A percentile compares a stretch with the other conserved stretches of the same genome.
Evolutionary conservation across 163 green algal genomes (phyloP).

Genomic region (Scenedesmus sp.): DNA sequence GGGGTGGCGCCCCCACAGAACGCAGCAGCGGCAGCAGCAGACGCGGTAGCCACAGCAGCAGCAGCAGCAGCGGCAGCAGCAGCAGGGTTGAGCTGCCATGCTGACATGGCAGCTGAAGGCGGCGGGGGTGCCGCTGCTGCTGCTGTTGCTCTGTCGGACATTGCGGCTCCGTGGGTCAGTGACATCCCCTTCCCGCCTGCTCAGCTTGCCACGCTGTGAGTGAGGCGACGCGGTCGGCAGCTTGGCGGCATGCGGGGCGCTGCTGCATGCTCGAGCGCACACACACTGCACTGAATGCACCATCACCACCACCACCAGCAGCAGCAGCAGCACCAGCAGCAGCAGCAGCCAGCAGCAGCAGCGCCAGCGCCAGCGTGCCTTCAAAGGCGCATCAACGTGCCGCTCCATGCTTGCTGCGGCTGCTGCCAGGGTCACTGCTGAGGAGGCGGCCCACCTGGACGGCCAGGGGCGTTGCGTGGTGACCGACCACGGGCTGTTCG

Average conservation of each 20-base stretch:
- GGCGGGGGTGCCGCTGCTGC: neutral
- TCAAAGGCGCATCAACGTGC: neutral
- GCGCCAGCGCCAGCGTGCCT: no score
- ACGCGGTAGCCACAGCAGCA: neutral
- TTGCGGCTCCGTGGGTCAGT: neutral
- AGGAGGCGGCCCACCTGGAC: slow-evolving; percentile 60
- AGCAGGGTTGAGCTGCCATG: neutral
- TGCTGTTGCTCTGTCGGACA: neutral
- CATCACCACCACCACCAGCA: no score
- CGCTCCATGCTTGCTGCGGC: no score
- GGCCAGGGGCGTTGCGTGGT: slow-evolving; percentile 79
- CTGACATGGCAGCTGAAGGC: neutral
- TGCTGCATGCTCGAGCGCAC: no score
- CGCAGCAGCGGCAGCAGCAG: neutral
- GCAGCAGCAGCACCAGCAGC: no score
- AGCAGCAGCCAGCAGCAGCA: no score
- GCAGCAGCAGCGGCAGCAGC: neutral
- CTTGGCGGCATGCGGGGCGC: neutral
- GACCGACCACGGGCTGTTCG: slow-evolving; percentile 81
- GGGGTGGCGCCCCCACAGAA: slow-evolving; percentile 52
- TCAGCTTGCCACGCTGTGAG: neutral
- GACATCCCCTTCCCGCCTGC: neutral
- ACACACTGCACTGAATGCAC: no score
- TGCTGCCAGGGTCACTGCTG: neutral
- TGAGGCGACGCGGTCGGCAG: neutral